Evolutionary conservation across 2,329 filamentous ascomycete species (phyloP).

Genomic region (Alternaria dauci): DNA sequence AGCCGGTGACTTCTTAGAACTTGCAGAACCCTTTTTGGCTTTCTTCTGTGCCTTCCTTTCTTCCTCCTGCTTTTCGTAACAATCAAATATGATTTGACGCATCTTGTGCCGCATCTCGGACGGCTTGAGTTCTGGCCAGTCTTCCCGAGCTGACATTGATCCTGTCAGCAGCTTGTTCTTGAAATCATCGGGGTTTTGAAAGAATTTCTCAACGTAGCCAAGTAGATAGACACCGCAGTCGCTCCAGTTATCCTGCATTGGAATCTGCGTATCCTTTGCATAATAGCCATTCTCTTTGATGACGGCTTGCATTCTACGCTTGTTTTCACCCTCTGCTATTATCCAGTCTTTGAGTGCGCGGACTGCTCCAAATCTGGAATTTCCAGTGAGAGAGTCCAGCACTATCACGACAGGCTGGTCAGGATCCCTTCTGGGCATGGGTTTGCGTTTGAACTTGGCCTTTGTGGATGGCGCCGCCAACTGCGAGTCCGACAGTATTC

Average conservation of each 20-base stretch:
- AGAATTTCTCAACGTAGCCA: constrained; percentile 83
- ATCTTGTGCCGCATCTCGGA: constrained; percentile 70
- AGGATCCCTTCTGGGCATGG: constrained; percentile 42
- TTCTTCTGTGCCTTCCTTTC: constrained; percentile 21
- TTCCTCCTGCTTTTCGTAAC: constrained; percentile 63
- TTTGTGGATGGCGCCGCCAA: constrained; percentile 20
- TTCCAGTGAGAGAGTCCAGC: constrained; percentile 80
- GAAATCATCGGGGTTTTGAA: constrained; percentile 76
- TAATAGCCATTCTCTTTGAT: constrained; percentile 67
- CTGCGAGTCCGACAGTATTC: constrained; percentile 15
- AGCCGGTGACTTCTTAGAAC: constrained; percentile 5
- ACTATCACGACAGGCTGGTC: constrained; percentile 75
- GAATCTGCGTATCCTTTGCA: constrained; percentile 70
- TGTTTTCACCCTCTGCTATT: constrained; percentile 73
- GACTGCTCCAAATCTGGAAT: constrained; percentile 66
- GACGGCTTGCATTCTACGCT: constrained; percentile 59
- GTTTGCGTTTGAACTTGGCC: constrained; percentile 36
- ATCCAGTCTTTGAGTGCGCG: constrained; percentile 79
- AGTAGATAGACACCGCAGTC: constrained; percentile 92
- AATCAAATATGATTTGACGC: constrained; percentile 69
- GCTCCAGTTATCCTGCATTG: constrained; percentile 81
- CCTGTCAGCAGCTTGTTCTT: constrained; percentile 70
- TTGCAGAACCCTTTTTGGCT: constrained; percentile 18
- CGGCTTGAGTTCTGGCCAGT: constrained; percentile 65
- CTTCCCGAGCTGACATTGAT: constrained; percentile 65